Base-by-base conservation (phyloP, 2,329 filamentous ascomycete species). In the Colletotrichum sidae region DNA sequence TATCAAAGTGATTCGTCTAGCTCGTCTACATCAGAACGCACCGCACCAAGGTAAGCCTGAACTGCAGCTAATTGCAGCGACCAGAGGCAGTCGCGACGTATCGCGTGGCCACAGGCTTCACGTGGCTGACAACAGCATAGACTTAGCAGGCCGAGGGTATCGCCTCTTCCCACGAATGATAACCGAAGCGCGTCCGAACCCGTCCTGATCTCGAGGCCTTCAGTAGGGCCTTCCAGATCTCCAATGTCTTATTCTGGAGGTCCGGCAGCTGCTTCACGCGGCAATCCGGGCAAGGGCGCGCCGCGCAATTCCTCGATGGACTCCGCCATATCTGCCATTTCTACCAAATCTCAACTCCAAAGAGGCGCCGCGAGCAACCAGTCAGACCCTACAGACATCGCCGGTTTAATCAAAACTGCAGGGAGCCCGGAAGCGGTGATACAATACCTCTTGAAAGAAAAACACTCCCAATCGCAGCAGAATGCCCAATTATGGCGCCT, bases 401-500 rank as follows among this genome's bases (percentile, higher is more conserved):
- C 88, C 42, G 87, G 88, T 70, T 83, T 97, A 39, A 92, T 98
- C 69, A 88, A 91, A 72, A 88, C 93, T 38, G 94, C 94, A 34
- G 96, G 95, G 55, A 97, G 93, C 56, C 86, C 94, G 13, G 95
- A 99, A 75, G 92, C 92, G 6, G 91, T 96, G 6, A 93, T 99
- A 66, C 88, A 93, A 70, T 93, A 96, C 72, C 81, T 99, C 54
- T 81, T 97, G 69, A 96, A 92, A 75, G 96, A 99, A 75, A 98
- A 97, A 77, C 89, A 95, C 68, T 92, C 93, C 53, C 92, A 94
- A 59, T 88, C 92, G 6, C 91, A 93, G 70, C 96, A 98, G 74
- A 98, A 98, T 75, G 84, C 90, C 15, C 95, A 99, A 76, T 81
- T 99, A 72, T 99, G 96, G 96, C 90, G 94, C 55, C 81, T 99